phyloP scores from a whole-genome alignment of 2,329 filamentous ascomycete genomes.

The Trichoderma oligosporum region DNA sequence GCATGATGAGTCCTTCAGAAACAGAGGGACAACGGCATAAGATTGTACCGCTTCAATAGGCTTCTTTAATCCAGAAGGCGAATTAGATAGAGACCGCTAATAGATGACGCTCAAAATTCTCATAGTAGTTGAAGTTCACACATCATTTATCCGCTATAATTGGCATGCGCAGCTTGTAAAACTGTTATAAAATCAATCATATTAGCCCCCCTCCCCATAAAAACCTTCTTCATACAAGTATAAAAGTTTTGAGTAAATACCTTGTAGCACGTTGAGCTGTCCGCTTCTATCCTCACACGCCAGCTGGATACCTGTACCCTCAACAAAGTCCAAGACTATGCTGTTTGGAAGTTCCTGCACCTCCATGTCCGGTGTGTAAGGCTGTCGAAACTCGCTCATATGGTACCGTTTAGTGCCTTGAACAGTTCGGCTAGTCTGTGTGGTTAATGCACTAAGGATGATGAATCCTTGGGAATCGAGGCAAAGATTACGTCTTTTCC shows the following conservation, averaged over 20 bases:
- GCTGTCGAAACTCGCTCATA: slow-evolving; percentile 74
- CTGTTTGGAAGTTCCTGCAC: slow-evolving; percentile 91
- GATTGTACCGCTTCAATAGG: neutral
- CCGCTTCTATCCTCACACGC: slow-evolving; percentile 60
- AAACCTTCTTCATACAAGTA: neutral
- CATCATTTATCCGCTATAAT: slow-evolving; percentile 30
- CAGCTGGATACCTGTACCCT: slow-evolving; percentile 59
- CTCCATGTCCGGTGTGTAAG: slow-evolving; percentile 83
- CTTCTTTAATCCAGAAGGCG: neutral
- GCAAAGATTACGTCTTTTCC: slow-evolving; percentile 88
- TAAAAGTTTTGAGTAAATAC: slow-evolving; percentile 43
- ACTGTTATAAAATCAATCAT: slow-evolving; percentile 25
- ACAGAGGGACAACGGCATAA: neutral
- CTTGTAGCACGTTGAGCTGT: slow-evolving; percentile 51
- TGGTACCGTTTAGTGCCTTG: slow-evolving; percentile 70
- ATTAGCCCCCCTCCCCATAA: too few species aligned
- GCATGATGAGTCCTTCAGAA: neutral
- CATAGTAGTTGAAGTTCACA: neutral
- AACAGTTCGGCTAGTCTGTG: slow-evolving; percentile 49
- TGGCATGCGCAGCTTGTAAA: slow-evolving; percentile 37
- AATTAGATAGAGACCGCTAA: neutral
- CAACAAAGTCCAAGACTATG: slow-evolving; percentile 58
- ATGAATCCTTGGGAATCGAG: slow-evolving; percentile 82
- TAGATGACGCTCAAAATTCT: neutral
- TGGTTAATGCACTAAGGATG: slow-evolving; percentile 63